Conservation (phyloP, 148 eudicot species). For the Limonium bicolor region DNA sequence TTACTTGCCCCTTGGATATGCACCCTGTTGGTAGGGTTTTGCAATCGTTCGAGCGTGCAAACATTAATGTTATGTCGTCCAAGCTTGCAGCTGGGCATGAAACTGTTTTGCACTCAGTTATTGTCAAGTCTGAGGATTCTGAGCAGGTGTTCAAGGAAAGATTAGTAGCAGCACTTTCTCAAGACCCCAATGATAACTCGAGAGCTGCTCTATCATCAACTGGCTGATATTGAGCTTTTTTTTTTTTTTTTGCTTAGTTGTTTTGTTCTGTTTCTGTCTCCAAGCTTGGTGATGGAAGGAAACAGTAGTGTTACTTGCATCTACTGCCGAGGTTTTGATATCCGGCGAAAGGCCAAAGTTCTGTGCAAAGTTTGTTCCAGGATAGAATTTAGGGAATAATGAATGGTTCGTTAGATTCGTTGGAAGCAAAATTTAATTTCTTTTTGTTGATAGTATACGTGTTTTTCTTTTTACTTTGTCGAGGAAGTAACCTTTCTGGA, state of each 20-base stretch:
- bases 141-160: slow-evolving; percentile 50
- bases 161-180: slow-evolving; percentile 28
- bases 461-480: too few relatives aligned
- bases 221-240: slow-evolving; percentile 8
- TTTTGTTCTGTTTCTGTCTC: too few relatives aligned
- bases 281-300: too few relatives aligned
- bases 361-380: background rate
- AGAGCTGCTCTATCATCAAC: slow-evolving; percentile 6
- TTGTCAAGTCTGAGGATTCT: slow-evolving; percentile 31
- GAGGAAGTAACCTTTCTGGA: too few relatives aligned
- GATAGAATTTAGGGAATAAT: slow-evolving; percentile 12
- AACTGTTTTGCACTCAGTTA: slow-evolving; percentile 42
- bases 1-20: slow-evolving; percentile 26
- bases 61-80: slow-evolving; percentile 22
- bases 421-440: slow-evolving; percentile 9
- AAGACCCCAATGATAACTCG: slow-evolving; percentile 7
- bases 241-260: background rate
- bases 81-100: slow-evolving; percentile 31
- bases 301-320: background rate
- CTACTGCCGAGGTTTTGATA: slow-evolving; percentile 14
- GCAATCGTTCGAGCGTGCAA: slow-evolving; percentile 27
- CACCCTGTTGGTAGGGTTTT: slow-evolving; percentile 44
- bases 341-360: background rate
- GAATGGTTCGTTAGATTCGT: slow-evolving; percentile 4
- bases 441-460: slow-evolving; percentile 23